A percentile compares a stretch with the other conserved stretches of the same genome.
Conservation (phyloP, 495 filamentous ascomycete genomes). For the Tuber borchii region DNA sequence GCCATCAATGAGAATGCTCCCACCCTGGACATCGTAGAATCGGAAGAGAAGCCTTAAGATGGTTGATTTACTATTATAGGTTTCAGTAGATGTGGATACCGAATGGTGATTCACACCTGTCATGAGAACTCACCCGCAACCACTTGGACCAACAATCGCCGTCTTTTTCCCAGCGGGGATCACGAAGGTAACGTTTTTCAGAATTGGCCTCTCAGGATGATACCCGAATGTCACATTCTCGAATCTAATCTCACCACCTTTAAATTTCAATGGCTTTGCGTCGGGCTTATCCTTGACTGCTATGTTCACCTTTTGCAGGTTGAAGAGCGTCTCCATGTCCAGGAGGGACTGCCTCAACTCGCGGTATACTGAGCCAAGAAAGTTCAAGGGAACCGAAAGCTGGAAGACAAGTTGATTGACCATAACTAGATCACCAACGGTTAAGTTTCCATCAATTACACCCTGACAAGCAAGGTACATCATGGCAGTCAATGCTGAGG, state of each 20-base stretch:
- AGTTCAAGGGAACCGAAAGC: constrained; percentile 91
- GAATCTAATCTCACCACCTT: constrained; percentile 83
- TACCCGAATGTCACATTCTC: constrained; percentile 96
- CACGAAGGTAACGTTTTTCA: constrained; percentile 74
- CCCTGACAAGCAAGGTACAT: constrained; percentile 93
- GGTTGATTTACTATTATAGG: constrained; percentile 63
- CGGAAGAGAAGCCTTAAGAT: constrained; percentile 85
- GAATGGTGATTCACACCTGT: not conserved
- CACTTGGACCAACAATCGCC: constrained; percentile 88
- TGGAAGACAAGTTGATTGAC: constrained; percentile 99
- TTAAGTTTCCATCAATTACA: constrained; percentile 69
- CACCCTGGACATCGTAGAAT: constrained; percentile 83
- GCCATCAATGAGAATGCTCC: constrained; percentile 83
- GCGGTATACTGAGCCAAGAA: constrained; percentile 89
- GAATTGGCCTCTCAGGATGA: constrained; percentile 75
- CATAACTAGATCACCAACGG: constrained; percentile 96
- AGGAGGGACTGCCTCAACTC: constrained; percentile 89
- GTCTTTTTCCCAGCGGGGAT: constrained; percentile 95
- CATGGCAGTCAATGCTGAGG: constrained; percentile 88
- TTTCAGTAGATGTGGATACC: constrained; percentile 3
- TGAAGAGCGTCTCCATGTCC: constrained; percentile 98
- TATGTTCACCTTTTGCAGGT: constrained; percentile 96
- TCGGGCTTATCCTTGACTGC: constrained; percentile 67
- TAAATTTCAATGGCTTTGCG: constrained; percentile 64
- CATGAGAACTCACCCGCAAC: constrained; percentile 57